Percentiles rank a stretch among this genome's conserved stretches.
Evolutionary conservation across 441 rosid genomes (phyloP).

Genomic region (Isatis lusitanica): DNA sequence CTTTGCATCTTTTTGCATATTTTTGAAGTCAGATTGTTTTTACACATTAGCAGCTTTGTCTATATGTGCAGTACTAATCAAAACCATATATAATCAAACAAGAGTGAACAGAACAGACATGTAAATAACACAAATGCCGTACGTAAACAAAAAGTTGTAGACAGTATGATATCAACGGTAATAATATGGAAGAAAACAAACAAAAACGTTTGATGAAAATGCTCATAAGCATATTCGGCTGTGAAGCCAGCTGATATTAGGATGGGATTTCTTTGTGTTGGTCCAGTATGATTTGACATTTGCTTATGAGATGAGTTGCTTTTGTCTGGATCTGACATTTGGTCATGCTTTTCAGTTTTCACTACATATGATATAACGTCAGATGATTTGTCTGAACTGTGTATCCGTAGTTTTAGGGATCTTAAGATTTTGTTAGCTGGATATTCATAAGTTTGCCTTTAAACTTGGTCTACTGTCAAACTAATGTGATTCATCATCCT

Average conservation of each 20-base stretch:
- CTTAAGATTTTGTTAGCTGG: not conserved
- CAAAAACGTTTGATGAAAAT: too few relatives aligned
- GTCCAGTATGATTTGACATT: not conserved
- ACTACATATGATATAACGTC: too few relatives aligned
- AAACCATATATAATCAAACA: too few relatives aligned
- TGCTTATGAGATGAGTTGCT: not conserved
- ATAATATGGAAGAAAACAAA: too few relatives aligned
- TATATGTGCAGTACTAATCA: too few relatives aligned
- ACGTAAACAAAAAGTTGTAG: too few relatives aligned
- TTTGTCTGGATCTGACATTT: constrained; percentile 3
- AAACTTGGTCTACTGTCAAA: not conserved
- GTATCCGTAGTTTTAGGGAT: too few relatives aligned
- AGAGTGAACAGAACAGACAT: too few relatives aligned
- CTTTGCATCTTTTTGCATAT: not conserved
- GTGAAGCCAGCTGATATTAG: not conserved
- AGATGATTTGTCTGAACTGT: too few relatives aligned
- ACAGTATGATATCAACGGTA: too few relatives aligned
- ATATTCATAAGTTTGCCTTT: not conserved
- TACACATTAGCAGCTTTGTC: too few relatives aligned
- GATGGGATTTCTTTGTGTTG: not conserved
- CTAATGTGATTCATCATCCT: not conserved
- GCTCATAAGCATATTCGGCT: not conserved
- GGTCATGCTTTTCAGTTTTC: not conserved
- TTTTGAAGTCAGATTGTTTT: not conserved
- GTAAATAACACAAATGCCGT: too few relatives aligned